Base-by-base conservation (phyloP, 2,329 filamentous ascomycete genomes). In the Neonectria magnoliae region DNA sequence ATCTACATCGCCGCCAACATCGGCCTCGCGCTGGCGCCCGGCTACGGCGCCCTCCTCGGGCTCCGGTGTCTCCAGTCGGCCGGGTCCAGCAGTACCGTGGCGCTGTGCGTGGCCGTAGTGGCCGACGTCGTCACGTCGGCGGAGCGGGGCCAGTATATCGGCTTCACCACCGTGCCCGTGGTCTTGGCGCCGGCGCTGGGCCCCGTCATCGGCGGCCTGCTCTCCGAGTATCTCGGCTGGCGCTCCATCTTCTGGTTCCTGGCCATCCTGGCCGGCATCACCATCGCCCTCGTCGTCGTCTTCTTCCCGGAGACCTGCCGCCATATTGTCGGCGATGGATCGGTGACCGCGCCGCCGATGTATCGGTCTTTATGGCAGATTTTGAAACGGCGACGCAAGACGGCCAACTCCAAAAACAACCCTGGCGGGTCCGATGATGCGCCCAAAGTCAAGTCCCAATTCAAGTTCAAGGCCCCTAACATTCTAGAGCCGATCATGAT, bases 221-320 rank as follows among this genome's bases (percentile, higher is more conserved):
- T 91, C 2, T 81, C 82, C 4, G 80, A 88, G 51, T 86, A 83
- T 53, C 77, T 88, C 0, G 86, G 86, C 1, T 91, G 88, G 88
- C 79, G 84, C 33, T 79, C 82, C 33, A 86, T 90, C 29, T 91
- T 91, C 70, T 90, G 88, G 87, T 88, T 89, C 59, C 75, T 90
- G 13, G 77, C 82, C 11, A 88, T 90, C 9, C 68, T 80, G 1
- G 69, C 76, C 0, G 76, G 75, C 0, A 78, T 81, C 0, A 77
- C 83, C 25, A 69, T 85, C 4, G 56, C 84, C 0, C 66, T 84
- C 0, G 72, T 87, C 7, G 45, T 82, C 1, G 29, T 84, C 0
- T 82, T 89, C 44, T 79, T 90, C 22, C 89, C 88, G 0, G 84
- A 87, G 64, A 87, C 85, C 0, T 83, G 83, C 62, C 76, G 80